A percentile compares a stretch with the other conserved stretches of the same genome.
Conservation (phyloP, 2,329 filamentous ascomycete genomes). For the Pestalotiopsis sp. region DNA sequence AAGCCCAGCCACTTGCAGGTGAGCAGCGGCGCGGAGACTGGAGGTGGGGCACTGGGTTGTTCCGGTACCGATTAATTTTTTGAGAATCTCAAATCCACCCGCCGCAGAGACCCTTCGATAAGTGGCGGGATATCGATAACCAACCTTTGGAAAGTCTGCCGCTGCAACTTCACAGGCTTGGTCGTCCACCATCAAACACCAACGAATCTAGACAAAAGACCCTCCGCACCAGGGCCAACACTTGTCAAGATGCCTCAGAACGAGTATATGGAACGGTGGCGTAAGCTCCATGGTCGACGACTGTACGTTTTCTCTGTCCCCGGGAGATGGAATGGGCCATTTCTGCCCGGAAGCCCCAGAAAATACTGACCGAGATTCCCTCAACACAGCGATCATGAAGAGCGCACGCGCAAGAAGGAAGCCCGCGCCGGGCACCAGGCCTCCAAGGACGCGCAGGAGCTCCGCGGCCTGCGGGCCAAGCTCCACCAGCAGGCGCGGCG, state of each 20-base stretch:
- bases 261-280: conserved; percentile 16
- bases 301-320: not conserved
- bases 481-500: conserved; percentile 90
- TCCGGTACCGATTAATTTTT: conserved; percentile 8
- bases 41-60: conserved; percentile 2
- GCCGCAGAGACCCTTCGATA: not conserved
- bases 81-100: not conserved
- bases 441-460: conserved; percentile 88
- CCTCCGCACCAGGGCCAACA: conserved; percentile 22
- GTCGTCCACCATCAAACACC: not conserved
- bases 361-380: not conserved
- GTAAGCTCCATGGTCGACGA: conserved; percentile 8
- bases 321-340: not conserved
- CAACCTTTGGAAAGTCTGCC: not conserved
- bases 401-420: conserved; percentile 81
- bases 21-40: no score
- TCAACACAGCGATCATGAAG: conserved; percentile 74
- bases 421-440: conserved; percentile 89
- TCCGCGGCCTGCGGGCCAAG: conserved; percentile 90
- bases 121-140: conserved; percentile 13
- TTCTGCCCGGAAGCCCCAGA: not conserved
- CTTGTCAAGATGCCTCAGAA: conserved; percentile 16
- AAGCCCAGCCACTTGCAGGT: not conserved
- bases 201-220: conserved; percentile 10
- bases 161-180: not conserved